Base-by-base conservation (phyloP, 2,329 filamentous ascomycete species). In the Pseudogymnoascus verrucosus region DNA sequence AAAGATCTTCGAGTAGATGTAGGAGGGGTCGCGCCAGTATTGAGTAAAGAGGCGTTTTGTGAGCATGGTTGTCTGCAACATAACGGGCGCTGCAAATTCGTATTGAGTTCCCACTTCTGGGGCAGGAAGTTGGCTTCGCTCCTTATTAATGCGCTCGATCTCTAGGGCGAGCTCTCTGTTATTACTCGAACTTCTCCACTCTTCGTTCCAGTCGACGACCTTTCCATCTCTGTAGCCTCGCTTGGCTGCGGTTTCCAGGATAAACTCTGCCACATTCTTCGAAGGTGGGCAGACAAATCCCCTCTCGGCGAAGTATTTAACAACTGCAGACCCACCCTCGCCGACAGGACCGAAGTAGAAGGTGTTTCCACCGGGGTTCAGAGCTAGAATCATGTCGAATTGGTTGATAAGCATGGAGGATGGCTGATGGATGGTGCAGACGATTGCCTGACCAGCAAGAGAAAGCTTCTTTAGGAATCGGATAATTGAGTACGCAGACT, bases 261-360 rank as follows among this genome's bases (percentile, higher is more conserved):
- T 70, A 42, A 66, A 61, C 40, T 76, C 83, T 0, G 83, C 83
- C 0, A 82, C 82, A 65, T 86, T 86, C 3, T 75, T 77, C 31
- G 80, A 76, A 0, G 76, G 71, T 0, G 80, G 78, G 66, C 83
- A 85, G 23, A 79, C 78, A 0, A 81, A 81, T 7, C 80, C 83
- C 42, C 85, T 78, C 12, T 72, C 71, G 6, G 89, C 83, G 64
- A 93, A 92, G 73, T 89, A 89, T 51, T 78, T 76, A 0, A 84
- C 78, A 59, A 89, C 74, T 0, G 77, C 84, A 2, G 76, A 75
- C 0, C 85, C 87, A 67, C 85, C 81, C 0, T 81, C 70, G 0
- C 87, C 87, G 40, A 89, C 84, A 1, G 88, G 79, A 7, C 87
- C 87, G 72, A 89, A 89, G 70, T 90, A 90, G 0, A 89, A 85